Evolutionary conservation across 768 basidiomycete species (phyloP), one percentile per base, ranked within the genome.

Genomic region (Pholiota conissans): DNA sequence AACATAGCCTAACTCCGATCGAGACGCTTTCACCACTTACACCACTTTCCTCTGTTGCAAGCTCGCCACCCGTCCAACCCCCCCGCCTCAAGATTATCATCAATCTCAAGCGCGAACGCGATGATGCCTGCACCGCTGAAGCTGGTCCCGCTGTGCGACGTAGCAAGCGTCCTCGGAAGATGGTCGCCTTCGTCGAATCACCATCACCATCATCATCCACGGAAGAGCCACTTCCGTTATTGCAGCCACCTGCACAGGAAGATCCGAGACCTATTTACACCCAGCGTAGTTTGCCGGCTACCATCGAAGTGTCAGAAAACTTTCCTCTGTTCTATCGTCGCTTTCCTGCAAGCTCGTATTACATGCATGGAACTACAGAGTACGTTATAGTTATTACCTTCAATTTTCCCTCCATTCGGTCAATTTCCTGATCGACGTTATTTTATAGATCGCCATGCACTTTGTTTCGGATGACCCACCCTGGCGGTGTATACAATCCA

Each of bases 261-360:
- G 32, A 37, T 39, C 39, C 22, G 24, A 49, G 28, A 22, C 55
- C 56, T 7, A 32, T 46, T 13, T 72, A 70, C 63, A 69, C 74
- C 9, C 73, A 63, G 18, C 82, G 90, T 54, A 77, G 74, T 7
- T 79, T 91, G 52, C 86, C 87, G 2, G 57, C 72, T 7, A 45
- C 69, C 42, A 62, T 90, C 52, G 72, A 79, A 39, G 73, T 80
- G 48, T 75, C 81, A 22, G 58, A 74, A 1, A 70, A 73, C 28
- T 90, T 86, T 64, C 71, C 84, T 37, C 78, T 86, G 18, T 81
- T 90, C 60, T 93, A 93, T 68, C 73, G 87, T 55, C 82, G 84
- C 7, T 93, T 89, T 66, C 86, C 89, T 5, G 76, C 79, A 53
- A 86, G 85, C 61, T 80, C 85, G 5, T 85, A 79, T 60, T 75